Conservation (phyloP, 805 yeast species). For the Sugiyamaella boreocaroliniensis region DNA sequence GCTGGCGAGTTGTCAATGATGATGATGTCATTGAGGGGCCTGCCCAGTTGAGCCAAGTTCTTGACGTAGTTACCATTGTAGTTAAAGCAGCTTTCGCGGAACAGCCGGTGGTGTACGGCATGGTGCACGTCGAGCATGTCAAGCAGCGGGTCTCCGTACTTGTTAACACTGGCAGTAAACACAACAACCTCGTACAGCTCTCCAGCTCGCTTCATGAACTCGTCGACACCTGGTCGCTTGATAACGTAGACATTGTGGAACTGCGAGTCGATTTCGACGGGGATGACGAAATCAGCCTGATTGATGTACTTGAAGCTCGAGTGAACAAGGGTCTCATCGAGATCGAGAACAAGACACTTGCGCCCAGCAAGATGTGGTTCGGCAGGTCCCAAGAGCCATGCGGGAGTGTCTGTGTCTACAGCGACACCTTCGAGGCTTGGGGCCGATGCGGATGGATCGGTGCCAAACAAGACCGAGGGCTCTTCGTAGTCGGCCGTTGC, state of each 20-base stretch:
- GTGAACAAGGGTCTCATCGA: constrained; percentile 95
- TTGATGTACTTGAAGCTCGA: constrained; percentile 87
- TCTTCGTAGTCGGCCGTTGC: background rate
- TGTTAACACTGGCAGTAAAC: constrained; percentile 90
- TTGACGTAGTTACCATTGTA: constrained; percentile 94
- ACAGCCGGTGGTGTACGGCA: constrained; percentile 81
- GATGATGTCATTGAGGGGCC: constrained; percentile 78
- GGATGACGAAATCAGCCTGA: constrained; percentile 93
- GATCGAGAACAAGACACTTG: constrained; percentile 83
- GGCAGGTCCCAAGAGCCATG: constrained; percentile 44
- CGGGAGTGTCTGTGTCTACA: background rate
- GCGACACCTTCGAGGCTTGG: background rate
- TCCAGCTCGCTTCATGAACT: constrained; percentile 76
- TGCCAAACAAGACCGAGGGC: constrained; percentile 1
- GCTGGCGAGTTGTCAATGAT: constrained; percentile 98
- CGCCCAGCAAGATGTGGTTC: constrained; percentile 46
- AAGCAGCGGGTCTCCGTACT: constrained; percentile 92
- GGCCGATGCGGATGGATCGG: background rate
- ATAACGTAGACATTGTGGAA: constrained; percentile 92
- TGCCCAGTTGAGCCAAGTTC: constrained; percentile 87
- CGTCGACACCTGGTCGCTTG: constrained; percentile 97
- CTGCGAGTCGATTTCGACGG: constrained; percentile 92
- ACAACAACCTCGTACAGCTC: constrained; percentile 89
- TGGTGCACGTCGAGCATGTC: constrained; percentile 76
- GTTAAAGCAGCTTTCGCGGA: constrained; percentile 89